Percentiles rank a stretch among this genome's conserved stretches.
phyloP scores from a whole-genome alignment of 2,329 filamentous ascomycete genomes.

The Curvularia spicifera region DNA sequence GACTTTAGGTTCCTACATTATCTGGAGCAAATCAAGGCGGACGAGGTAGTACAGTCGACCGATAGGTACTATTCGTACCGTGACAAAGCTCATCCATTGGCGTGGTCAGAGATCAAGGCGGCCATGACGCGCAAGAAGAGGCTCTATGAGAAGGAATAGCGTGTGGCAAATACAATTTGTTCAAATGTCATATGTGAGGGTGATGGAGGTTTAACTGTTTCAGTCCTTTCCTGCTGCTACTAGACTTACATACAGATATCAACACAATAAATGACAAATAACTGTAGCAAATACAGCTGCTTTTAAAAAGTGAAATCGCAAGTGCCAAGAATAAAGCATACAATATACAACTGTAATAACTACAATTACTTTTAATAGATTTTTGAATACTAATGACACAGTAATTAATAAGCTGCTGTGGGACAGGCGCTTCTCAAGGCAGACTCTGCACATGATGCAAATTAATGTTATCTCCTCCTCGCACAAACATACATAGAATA shows the following conservation, averaged over 20 bases:
- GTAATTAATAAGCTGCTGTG: too few species aligned
- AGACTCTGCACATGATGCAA: background rate
- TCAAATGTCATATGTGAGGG: background rate
- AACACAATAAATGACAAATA: too few species aligned
- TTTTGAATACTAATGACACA: too few species aligned
- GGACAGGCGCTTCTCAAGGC: background rate
- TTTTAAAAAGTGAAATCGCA: too few species aligned
- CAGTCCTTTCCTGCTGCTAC: too few species aligned
- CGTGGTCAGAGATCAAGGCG: conserved; percentile 44
- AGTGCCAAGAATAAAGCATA: too few species aligned
- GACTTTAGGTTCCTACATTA: conserved; percentile 55
- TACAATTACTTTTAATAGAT: too few species aligned
- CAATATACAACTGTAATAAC: too few species aligned
- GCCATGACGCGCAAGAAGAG: conserved; percentile 48
- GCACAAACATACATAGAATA: background rate
- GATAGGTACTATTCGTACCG: conserved; percentile 23
- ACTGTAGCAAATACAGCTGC: too few species aligned
- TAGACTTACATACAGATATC: too few species aligned
- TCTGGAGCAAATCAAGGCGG: conserved; percentile 54
- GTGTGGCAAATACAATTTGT: background rate
- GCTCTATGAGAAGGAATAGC: conserved; percentile 38
- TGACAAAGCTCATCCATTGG: conserved; percentile 43
- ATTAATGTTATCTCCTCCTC: background rate
- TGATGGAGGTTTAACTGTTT: background rate
- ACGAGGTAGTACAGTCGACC: conserved; percentile 46